These are phyloP conservation scores for Heritiera fomes DNA, from an alignment of 345 rosid genomes.

Conservation along the genomic window DNA sequence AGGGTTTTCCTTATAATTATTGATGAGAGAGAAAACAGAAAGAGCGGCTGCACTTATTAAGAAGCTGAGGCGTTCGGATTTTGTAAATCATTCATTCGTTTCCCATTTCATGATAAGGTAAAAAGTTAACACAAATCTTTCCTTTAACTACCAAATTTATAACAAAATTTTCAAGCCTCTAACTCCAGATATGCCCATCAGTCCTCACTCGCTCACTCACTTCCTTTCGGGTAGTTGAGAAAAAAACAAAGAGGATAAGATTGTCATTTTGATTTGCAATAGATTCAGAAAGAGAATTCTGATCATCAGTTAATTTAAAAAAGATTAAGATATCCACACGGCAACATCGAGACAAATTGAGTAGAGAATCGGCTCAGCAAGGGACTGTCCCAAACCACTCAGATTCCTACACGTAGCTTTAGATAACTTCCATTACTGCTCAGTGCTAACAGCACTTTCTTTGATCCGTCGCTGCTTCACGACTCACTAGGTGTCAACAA, in stretches of 20 bases:
- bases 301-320: not conserved
- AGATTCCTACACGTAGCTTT: constrained; percentile 1
- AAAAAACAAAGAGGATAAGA: not conserved
- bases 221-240: constrained; percentile 1
- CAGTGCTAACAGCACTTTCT: no score
- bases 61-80: constrained; percentile 29
- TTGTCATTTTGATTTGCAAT: not conserved
- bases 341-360: constrained; percentile 16
- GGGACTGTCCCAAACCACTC: constrained; percentile 14
- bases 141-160: constrained; percentile 24
- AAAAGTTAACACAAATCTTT: constrained; percentile 14
- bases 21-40: constrained; percentile 6
- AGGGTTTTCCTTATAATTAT: not conserved
- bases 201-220: constrained; percentile 11
- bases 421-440: not conserved
- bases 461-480: not conserved
- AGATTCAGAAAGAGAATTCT: no score
- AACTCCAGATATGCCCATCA: constrained; percentile 24
- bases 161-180: not conserved
- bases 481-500: not conserved
- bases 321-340: constrained; percentile 11
- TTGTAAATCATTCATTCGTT: constrained; percentile 32
- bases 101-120: constrained; percentile 21
- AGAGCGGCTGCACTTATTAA: constrained; percentile 4
- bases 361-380: not conserved